phyloP scores from a whole-genome alignment of 352 stramenopile species.

The Phytophthora cryptogea region DNA sequence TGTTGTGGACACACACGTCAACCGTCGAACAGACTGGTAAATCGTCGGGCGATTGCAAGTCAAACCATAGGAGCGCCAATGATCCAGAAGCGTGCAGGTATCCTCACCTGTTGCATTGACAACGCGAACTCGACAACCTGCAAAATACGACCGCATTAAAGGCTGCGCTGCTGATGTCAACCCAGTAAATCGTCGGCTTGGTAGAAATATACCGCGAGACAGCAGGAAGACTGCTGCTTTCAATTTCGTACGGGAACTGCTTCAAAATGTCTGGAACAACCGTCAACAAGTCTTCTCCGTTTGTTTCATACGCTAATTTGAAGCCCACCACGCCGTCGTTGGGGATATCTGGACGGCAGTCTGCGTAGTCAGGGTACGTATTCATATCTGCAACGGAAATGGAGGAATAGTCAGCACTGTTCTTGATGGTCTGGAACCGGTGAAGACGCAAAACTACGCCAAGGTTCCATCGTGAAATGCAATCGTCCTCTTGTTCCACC shows the following conservation, averaged over 20 bases:
- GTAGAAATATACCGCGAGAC: slow-evolving; percentile 30
- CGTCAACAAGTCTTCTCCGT: slow-evolving; percentile 21
- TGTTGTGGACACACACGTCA: slow-evolving; percentile 25
- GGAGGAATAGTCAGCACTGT: slow-evolving; percentile 21
- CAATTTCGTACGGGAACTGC: slow-evolving; percentile 29
- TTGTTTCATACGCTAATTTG: slow-evolving; percentile 13
- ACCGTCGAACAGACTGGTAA: slow-evolving; percentile 28
- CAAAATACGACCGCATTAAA: slow-evolving; percentile 27
- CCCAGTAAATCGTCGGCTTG: slow-evolving; percentile 20
- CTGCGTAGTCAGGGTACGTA: slow-evolving; percentile 30
- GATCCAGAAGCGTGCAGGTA: slow-evolving; percentile 19
- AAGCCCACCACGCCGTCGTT: slow-evolving; percentile 23
- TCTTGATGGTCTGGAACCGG: slow-evolving; percentile 26
- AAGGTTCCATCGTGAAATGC: slow-evolving; percentile 24
- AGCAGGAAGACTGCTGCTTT: slow-evolving; percentile 15
- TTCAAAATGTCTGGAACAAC: slow-evolving; percentile 25
- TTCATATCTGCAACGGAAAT: slow-evolving; percentile 30
- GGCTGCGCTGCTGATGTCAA: slow-evolving; percentile 19
- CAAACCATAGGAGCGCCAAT: slow-evolving; percentile 26
- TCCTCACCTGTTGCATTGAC: slow-evolving; percentile 33
- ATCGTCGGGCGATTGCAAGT: slow-evolving; percentile 26
- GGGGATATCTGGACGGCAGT: slow-evolving; percentile 26
- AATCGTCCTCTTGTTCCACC: slow-evolving; percentile 17
- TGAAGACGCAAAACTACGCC: slow-evolving; percentile 23
- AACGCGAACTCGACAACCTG: slow-evolving; percentile 24